Evolutionary conservation across 1,139 yeast genomes (phyloP).

Genomic region (Kluyveromyces sp.): DNA sequence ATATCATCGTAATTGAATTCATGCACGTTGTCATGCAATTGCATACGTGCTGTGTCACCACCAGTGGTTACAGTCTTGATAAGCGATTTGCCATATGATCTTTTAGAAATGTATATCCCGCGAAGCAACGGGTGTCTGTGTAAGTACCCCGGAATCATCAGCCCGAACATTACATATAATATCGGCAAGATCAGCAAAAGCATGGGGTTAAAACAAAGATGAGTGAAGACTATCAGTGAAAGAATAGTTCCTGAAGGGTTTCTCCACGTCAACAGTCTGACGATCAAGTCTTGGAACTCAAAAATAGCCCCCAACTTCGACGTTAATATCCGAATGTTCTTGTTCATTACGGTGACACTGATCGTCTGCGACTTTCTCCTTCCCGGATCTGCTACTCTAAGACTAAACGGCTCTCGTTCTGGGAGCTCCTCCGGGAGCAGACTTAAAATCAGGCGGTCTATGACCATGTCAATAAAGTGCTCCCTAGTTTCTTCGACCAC

Average conservation of each 20-base stretch:
- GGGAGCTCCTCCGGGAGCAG: slow-evolving; percentile 43
- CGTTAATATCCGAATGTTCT: slow-evolving; percentile 48
- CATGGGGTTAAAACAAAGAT: slow-evolving; percentile 64
- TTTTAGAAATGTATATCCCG: slow-evolving; percentile 39
- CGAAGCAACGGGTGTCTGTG: slow-evolving; percentile 59
- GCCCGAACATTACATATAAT: slow-evolving; percentile 46
- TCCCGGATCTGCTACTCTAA: slow-evolving; percentile 41
- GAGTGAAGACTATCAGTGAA: slow-evolving; percentile 46
- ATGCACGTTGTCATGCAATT: slow-evolving; percentile 31
- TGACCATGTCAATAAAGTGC: slow-evolving; percentile 53
- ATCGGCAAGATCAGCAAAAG: slow-evolving; percentile 60
- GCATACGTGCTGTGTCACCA: slow-evolving; percentile 30
- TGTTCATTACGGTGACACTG: slow-evolving; percentile 43
- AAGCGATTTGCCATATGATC: slow-evolving; percentile 50
- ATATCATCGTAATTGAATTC: slow-evolving; percentile 17
- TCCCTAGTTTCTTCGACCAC: slow-evolving; percentile 20
- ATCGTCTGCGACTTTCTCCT: slow-evolving; percentile 42
- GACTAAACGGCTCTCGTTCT: slow-evolving; percentile 41
- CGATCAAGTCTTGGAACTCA: slow-evolving; percentile 47
- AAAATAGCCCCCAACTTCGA: slow-evolving; percentile 48
- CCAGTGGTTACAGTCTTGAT: slow-evolving; percentile 44
- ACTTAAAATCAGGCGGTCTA: slow-evolving; percentile 46
- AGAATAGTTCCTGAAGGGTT: slow-evolving; percentile 52
- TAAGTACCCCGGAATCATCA: slow-evolving; percentile 66
- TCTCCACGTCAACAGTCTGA: slow-evolving; percentile 56